Conservation (phyloP, 2,329 filamentous ascomycete genomes). For the Davidsoniella virescens region DNA sequence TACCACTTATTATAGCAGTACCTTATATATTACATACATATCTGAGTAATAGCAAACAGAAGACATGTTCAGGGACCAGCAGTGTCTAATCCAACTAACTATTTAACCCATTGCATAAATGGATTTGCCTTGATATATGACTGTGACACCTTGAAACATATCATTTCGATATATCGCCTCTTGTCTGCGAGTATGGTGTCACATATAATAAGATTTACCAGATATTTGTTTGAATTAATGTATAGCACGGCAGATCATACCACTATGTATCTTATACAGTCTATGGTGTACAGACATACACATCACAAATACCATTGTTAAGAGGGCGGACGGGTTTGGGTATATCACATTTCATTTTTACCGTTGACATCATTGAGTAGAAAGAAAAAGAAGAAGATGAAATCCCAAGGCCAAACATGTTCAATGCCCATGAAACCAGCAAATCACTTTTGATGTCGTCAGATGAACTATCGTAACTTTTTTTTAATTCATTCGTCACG, state of each 20-base stretch:
- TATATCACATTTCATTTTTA: not conserved
- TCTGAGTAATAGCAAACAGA: not conserved
- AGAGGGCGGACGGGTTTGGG: not conserved
- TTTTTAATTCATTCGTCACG: constrained; percentile 14
- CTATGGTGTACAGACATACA: not conserved
- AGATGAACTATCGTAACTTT: constrained; percentile 12
- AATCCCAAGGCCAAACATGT: constrained; percentile 6
- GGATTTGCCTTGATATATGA: too few species aligned
- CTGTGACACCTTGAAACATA: too few species aligned
- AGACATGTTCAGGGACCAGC: not conserved
- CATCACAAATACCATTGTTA: not conserved
- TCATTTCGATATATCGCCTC: too few species aligned
- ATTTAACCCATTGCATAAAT: too few species aligned
- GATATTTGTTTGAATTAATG: too few species aligned
- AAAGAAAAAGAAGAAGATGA: not conserved
- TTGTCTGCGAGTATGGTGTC: too few species aligned
- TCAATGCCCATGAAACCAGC: constrained; percentile 10
- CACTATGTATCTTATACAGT: too few species aligned
- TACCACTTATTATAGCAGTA: not conserved
- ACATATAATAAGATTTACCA: too few species aligned
- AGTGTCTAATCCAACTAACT: too few species aligned
- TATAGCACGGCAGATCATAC: too few species aligned
- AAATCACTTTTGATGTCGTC: constrained; percentile 10
- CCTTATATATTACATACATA: not conserved
- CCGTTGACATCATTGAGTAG: not conserved